phyloP scores from a whole-genome alignment of 805 yeast genomes.

The Myxozyma vanderwaltii region DNA sequence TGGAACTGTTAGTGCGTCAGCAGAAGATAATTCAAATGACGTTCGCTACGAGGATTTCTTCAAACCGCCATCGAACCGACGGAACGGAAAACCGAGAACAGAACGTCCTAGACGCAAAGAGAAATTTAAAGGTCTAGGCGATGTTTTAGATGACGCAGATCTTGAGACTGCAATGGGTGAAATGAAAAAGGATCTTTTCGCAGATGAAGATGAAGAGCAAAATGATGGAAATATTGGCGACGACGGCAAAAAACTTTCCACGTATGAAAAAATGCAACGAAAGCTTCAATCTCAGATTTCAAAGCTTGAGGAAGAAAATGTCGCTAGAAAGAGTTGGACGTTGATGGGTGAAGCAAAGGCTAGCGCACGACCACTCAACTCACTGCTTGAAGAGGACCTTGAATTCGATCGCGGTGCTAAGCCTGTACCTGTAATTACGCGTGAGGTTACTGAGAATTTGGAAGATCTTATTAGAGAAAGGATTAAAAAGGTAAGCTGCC shows the following conservation, averaged over 20 bases:
- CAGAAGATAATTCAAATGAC: conserved; percentile 38
- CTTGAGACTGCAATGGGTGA: conserved; percentile 40
- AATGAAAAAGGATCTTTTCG: conserved; percentile 45
- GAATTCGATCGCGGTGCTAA: conserved; percentile 93
- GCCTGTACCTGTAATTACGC: conserved; percentile 94
- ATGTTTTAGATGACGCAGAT: conserved; percentile 36
- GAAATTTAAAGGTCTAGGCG: conserved; percentile 36
- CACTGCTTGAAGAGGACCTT: conserved; percentile 75
- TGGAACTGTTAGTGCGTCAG: not conserved
- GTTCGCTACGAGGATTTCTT: conserved; percentile 47
- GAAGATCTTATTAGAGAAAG: conserved; percentile 89
- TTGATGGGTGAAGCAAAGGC: conserved; percentile 90
- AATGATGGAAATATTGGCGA: conserved; percentile 62
- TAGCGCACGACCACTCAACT: conserved; percentile 78
- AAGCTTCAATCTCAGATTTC: conserved; percentile 76
- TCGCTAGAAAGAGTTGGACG: conserved; percentile 91
- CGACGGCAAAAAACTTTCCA: conserved; percentile 60
- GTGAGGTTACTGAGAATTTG: conserved; percentile 78
- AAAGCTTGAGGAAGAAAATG: conserved; percentile 78
- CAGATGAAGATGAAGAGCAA: conserved; percentile 57
- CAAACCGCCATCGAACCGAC: conserved; percentile 40
- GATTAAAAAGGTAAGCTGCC: conserved; percentile 53
- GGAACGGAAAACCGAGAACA: conserved; percentile 19
- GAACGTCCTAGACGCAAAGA: conserved; percentile 17
- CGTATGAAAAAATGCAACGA: conserved; percentile 68